Evolutionary conservation across 2,329 filamentous ascomycete species (phyloP).

Genomic region (Colletotrichum gloeosporioides): DNA sequence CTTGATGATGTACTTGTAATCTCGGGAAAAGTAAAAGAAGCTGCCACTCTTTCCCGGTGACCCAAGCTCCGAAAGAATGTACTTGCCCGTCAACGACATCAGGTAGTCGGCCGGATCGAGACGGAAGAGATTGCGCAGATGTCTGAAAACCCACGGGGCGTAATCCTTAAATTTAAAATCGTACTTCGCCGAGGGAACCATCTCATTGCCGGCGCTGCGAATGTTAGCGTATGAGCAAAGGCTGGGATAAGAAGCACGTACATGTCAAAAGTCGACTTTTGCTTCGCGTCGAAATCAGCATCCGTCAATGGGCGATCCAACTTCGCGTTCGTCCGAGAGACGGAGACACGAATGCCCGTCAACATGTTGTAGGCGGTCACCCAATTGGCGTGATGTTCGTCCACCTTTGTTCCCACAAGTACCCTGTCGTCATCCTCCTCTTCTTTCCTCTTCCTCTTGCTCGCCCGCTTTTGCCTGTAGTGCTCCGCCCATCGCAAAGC

Average conservation of each 20-base stretch:
- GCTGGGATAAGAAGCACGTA: slow-evolving; percentile 69
- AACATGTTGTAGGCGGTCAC: slow-evolving; percentile 99
- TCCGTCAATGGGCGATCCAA: slow-evolving; percentile 89
- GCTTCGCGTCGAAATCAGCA: slow-evolving; percentile 90
- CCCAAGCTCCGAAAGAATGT: slow-evolving; percentile 95
- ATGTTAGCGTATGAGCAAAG: slow-evolving; percentile 35
- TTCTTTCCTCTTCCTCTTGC: slow-evolving; percentile 82
- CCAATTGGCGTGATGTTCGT: slow-evolving; percentile 96
- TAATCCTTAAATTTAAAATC: slow-evolving; percentile 99
- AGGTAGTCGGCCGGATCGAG: slow-evolving; percentile 97
- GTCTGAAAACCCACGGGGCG: slow-evolving; percentile 98
- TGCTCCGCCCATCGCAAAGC: slow-evolving; percentile 91
- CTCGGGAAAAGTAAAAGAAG: slow-evolving; percentile 99
- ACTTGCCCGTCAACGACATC: slow-evolving; percentile 97
- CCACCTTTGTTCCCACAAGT: slow-evolving; percentile 94
- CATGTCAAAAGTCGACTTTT: slow-evolving; percentile 99
- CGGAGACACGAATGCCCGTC: slow-evolving; percentile 95
- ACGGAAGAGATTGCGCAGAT: slow-evolving; percentile 84
- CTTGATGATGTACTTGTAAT: slow-evolving; percentile 99
- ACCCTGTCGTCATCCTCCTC: slow-evolving; percentile 93
- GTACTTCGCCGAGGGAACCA: slow-evolving; percentile 97
- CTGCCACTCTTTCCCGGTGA: slow-evolving; percentile 98
- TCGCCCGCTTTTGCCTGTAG: slow-evolving; percentile 89
- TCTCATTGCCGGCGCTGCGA: slow-evolving; percentile 86
- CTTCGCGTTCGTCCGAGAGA: slow-evolving; percentile 96